Base-by-base conservation (phyloP, 2,329 filamentous ascomycete genomes). In the Pestalotiopsis sp. region DNA sequence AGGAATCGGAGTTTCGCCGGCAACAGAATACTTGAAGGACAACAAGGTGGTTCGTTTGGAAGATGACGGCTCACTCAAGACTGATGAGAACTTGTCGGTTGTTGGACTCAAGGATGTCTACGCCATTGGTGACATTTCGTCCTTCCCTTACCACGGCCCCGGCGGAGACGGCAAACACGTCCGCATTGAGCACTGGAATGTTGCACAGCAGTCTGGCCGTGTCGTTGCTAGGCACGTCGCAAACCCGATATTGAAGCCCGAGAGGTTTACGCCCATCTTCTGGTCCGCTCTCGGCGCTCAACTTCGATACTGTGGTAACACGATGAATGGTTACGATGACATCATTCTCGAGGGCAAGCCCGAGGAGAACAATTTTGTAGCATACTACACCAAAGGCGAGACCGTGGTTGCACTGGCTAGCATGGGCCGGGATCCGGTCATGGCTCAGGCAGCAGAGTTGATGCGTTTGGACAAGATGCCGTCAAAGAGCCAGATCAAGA, bases 161-260 rank as follows among this genome's bases (percentile, higher is more conserved):
- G 94, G 93, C 27, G 92, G 93, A 31, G 87, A 92, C 17, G 93
- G 93, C 71, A 86, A 86, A 59, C 86, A 87, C 20, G 89, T 92
- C 0, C 91, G 96, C 71, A 98, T 98, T 77, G 96, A 99, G 85
- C 96, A 99, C 80, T 99, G 96, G 96, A 95, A 98, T 81, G 96
- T 99, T 2, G 96, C 96, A 4, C 96, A 98, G 78, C 98, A 98
- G 76, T 86, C 93, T 1, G 96, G 96, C 2, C 92, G 95, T 58
- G 87, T 88, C 27, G 95, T 92, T 1, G 96, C 94, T 1, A 85
- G 86, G 66, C 89, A 93, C 74, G 97, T 99, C 76, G 87, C 90
- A 73, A 85, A 92, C 75, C 87, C 91, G 0, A 81, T 86, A 7
- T 79, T 86, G 60, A 85, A 86, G 71, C 85, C 90, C 0, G 90